Base-by-base conservation (phyloP, 2,329 filamentous ascomycete genomes). In the Monilinia laxa region DNA sequence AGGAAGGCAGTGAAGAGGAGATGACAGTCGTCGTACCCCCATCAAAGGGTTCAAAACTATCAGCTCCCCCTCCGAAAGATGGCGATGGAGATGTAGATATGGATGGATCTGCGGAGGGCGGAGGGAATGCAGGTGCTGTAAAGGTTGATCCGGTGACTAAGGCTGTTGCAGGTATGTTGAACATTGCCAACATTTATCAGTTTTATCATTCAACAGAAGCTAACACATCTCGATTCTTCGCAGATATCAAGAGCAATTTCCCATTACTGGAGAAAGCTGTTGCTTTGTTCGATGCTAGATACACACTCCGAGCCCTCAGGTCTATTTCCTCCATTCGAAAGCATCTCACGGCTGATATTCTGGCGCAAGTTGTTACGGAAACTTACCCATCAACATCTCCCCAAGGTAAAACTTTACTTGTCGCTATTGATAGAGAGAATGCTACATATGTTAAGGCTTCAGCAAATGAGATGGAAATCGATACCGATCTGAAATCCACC, bases 241-340 rank as follows among this genome's bases (percentile, higher is more conserved):
- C 77, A 98, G 95, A 97, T 79, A 96, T 99, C 81, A 95, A 93
- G 81, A 89, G 87, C 84, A 97, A 96, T 81, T 97, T 97, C 77
- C 87, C 87, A 63, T 85, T 99, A 71, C 85, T 99, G 76, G 93
- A 97, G 76, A 90, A 93, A 75, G 95, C 93, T 72, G 94, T 99
- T 71, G 85, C 89, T 71, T 87, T 96, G 74, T 99, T 98, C 79
- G 95, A 99, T 80, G 88, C 93, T 68, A 89, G 95, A 82, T 99
- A 97, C 81, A 92, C 94, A 67, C 90, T 99, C 71, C 88, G 95
- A 77, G 95, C 95, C 69, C 86, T 99, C 71, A 90, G 95, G 75
- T 96, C 93, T 74, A 96, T 98, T 81, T 97, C 95, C 52, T 93
- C 93, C 65, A 89, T 98, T 78, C 92, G 95, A 78, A 98, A 98